Evolutionary conservation across 257 asterid species (phyloP).

Genomic region (Osmanthus fragrans): DNA sequence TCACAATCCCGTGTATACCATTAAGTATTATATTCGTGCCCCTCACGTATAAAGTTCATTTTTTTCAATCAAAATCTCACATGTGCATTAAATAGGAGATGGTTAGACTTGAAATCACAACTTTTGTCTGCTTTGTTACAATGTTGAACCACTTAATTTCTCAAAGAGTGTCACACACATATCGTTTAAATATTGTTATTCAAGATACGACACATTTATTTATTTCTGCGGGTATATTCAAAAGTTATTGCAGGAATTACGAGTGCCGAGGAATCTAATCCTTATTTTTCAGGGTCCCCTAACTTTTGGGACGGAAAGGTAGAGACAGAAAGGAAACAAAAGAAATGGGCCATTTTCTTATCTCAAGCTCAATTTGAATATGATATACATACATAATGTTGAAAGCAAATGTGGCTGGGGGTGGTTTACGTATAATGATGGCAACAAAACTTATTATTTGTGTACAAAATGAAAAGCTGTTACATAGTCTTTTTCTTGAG

Average conservation of each 20-base stretch:
- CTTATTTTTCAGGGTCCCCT: slow-evolving; percentile 1
- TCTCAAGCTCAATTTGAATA: neutral
- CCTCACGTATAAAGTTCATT: too few species aligned
- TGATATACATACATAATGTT: neutral
- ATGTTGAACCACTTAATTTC: neutral
- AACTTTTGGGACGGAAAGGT: slow-evolving; percentile 2
- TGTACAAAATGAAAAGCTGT: too few species aligned
- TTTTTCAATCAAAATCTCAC: neutral
- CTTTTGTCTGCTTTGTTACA: too few species aligned
- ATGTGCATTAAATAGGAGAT: neutral
- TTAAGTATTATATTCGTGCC: too few species aligned
- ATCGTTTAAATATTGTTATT: neutral
- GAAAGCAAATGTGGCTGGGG: neutral
- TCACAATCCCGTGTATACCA: neutral
- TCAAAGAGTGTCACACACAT: neutral
- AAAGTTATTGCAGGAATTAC: neutral
- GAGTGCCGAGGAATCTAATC: slow-evolving; percentile 1
- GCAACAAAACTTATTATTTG: neutral
- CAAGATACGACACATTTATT: neutral
- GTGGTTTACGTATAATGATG: neutral
- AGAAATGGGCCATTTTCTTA: slow-evolving; percentile 12
- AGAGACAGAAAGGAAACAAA: neutral
- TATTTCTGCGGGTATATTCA: neutral
- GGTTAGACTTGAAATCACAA: too few species aligned
- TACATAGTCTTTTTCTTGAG: neutral